phyloP scores from a whole-genome alignment of 768 basidiomycete genomes.

The Tricholoma sp. region DNA sequence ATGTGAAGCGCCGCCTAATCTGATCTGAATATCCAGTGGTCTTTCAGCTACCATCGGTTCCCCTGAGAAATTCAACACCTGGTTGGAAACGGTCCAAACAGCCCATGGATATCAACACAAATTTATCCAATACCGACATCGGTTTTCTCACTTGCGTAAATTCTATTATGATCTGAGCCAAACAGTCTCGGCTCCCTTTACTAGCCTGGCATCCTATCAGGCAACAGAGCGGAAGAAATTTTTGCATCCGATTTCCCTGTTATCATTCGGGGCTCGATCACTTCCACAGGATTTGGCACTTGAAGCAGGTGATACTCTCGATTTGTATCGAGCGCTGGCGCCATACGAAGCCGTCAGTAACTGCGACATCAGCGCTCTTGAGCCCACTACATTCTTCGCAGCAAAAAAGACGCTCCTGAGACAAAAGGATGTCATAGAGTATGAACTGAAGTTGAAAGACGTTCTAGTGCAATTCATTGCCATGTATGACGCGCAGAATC shows the following conservation, averaged over 20 bases:
- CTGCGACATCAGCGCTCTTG: conserved; percentile 26
- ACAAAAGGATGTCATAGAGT: conserved; percentile 57
- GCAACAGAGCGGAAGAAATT: conserved; percentile 41
- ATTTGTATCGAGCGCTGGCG: conserved; percentile 43
- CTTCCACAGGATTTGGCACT: conserved; percentile 62
- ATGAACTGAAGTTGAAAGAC: conserved; percentile 50
- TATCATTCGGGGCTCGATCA: conserved; percentile 45
- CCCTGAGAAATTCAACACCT: conserved; percentile 58
- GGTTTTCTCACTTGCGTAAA: conserved; percentile 73
- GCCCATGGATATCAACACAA: conserved; percentile 54
- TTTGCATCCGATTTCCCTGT: conserved; percentile 57
- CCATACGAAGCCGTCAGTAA: conserved; percentile 5
- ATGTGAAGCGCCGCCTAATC: background rate
- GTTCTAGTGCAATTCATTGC: conserved; percentile 32
- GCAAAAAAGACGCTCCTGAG: conserved; percentile 31
- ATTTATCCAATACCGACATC: conserved; percentile 59
- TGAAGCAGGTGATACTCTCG: conserved; percentile 53
- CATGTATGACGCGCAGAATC: conserved; percentile 29
- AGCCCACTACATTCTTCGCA: conserved; percentile 44
- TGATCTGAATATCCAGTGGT: conserved; percentile 36
- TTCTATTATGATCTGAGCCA: conserved; percentile 43
- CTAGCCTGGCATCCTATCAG: conserved; percentile 31
- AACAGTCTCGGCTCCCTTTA: conserved; percentile 20
- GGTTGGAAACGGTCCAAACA: conserved; percentile 59
- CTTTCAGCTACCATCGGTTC: conserved; percentile 68